Base-by-base conservation (phyloP, 1,139 yeast species). In the Candida sanyaensis region DNA sequence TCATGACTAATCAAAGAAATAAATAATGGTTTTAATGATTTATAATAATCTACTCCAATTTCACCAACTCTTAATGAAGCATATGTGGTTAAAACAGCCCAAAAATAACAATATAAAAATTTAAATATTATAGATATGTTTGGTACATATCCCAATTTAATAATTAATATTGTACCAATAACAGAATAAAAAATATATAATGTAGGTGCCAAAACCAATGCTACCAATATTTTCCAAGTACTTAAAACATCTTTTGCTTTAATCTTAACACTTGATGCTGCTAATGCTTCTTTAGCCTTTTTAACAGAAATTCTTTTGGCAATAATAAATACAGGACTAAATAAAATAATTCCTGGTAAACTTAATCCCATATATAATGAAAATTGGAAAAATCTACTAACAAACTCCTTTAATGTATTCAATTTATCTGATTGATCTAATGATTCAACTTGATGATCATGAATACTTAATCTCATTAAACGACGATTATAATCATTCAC, bases 171-270 rank as follows among this genome's bases (percentile, higher is more conserved):
- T 0, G 76, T 70, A 1, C 76, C 78, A 34, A 73, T 56, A 4
- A 71, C 55, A 1, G 78, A 72, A 58, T 72, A 75, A 47, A 74
- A 71, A 6, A 71, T 66, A 53, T 75, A 75, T 34, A 75, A 62
- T 39, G 65, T 60, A 3, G 80, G 80, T 0, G 80, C 80, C 40
- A 74, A 58, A 1, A 68, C 75, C 49, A 75, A 59, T 0, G 79
- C 79, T 24, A 75, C 79, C 38, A 75, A 55, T 6, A 74, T 73
- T 53, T 75, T 75, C 80, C 80, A 75, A 3, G 78, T 71, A 9
- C 77, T 75, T 41, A 75, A 55, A 12, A 75, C 80, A 58, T 75
- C 80, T 23, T 64, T 69, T 13, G 79, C 80, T 52, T 71, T 69
- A 48, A 75, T 68, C 50, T 75, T 75, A 11, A 75, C 80, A 17